Conservation (phyloP, 257 asterid genomes). For the Primulina tabacum region DNA sequence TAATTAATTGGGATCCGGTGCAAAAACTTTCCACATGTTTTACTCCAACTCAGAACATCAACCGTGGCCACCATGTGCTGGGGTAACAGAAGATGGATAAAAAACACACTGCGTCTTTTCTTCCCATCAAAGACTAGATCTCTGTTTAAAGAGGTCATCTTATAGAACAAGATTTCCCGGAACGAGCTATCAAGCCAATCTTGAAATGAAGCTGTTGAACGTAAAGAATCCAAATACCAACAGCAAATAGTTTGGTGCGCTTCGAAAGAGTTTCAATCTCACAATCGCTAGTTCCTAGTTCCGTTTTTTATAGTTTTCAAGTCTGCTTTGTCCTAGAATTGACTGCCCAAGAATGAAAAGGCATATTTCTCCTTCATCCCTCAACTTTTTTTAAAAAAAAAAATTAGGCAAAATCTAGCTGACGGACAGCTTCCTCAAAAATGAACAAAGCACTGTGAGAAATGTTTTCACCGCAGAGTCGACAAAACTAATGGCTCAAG, state of each 20-base stretch:
- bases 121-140: neutral
- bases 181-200: neutral
- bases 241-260: neutral
- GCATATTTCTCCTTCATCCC: neutral
- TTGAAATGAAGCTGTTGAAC: neutral
- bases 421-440: neutral
- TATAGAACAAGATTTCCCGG: neutral
- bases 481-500: neutral
- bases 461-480: neutral
- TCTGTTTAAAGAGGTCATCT: neutral
- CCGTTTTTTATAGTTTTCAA: neutral
- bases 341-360: neutral
- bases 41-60: neutral
- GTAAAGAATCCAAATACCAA: no score
- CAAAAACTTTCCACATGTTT: neutral
- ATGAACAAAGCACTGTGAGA: neutral
- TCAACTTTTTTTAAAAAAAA: no score
- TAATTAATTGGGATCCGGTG: neutral
- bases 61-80: neutral
- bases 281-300: neutral
- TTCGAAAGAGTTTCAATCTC: neutral
- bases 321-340: neutral
- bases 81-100: neutral
- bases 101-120: neutral
- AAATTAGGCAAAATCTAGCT: neutral